These are phyloP conservation scores for Penicillium flavigenum DNA, from an alignment of 495 filamentous ascomycete species.

Conservation along the genomic window DNA sequence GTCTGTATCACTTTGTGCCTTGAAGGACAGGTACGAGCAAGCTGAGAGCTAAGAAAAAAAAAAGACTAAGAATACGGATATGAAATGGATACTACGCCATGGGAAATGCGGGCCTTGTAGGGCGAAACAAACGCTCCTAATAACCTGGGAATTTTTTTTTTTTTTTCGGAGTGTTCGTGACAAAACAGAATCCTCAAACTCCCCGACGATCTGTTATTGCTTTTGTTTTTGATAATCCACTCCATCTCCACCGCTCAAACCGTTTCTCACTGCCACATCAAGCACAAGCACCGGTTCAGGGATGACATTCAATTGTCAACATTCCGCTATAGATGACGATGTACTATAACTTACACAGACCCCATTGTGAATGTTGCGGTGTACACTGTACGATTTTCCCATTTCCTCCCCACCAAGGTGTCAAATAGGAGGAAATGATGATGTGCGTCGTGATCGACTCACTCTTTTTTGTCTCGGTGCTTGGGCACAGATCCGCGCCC, in stretches of 20 bases:
- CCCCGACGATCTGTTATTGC: not conserved
- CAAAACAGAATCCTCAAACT: not conserved
- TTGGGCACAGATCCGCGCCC: slow-evolving; percentile 23
- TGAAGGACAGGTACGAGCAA: slow-evolving; percentile 17
- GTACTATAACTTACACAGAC: slow-evolving; percentile 8
- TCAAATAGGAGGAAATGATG: slow-evolving; percentile 29
- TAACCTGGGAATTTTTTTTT: not conserved
- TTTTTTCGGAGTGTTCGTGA: not conserved
- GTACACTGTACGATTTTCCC: slow-evolving; percentile 1
- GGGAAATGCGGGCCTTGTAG: not conserved
- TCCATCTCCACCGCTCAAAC: slow-evolving; percentile 26
- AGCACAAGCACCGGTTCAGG: slow-evolving; percentile 25
- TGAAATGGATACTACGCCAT: not conserved
- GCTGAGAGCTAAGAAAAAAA: not conserved
- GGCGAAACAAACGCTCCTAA: not conserved
- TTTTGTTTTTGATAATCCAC: slow-evolving; percentile 1
- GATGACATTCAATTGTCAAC: not conserved
- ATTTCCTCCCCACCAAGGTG: slow-evolving; percentile 8
- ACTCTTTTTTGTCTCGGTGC: slow-evolving; percentile 14
- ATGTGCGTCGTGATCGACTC: slow-evolving; percentile 30
- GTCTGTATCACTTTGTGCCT: slow-evolving; percentile 4
- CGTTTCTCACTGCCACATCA: slow-evolving; percentile 29
- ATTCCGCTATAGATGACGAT: slow-evolving; percentile 15
- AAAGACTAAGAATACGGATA: not conserved
- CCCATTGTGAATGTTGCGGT: slow-evolving; percentile 9